Percentiles rank a stretch among this genome's conserved stretches.
phyloP scores from a whole-genome alignment of 2,329 filamentous ascomycete genomes.

The Neocucurbitaria cava region DNA sequence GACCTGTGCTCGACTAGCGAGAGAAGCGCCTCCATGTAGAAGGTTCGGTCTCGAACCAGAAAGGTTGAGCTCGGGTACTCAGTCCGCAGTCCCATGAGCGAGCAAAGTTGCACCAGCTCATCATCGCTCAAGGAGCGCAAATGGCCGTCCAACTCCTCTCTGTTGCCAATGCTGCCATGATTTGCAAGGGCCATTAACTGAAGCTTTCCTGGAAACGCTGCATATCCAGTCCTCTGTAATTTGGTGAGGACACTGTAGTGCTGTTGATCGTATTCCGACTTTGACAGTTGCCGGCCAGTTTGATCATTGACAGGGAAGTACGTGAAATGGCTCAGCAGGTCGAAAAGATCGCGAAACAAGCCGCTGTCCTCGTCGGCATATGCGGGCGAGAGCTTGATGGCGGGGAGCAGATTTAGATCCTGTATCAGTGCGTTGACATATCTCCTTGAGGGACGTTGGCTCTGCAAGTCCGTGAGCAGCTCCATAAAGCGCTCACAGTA shows the following conservation, averaged over 20 bases:
- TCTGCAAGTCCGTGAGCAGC: constrained; percentile 87
- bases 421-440: constrained; percentile 90
- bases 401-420: constrained; percentile 82
- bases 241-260: constrained; percentile 80
- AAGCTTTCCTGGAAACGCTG: constrained; percentile 86
- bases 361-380: constrained; percentile 77
- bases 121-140: constrained; percentile 75
- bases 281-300: constrained; percentile 76
- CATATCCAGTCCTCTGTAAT: constrained; percentile 76
- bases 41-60: constrained; percentile 68
- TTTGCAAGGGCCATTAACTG: constrained; percentile 93
- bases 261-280: constrained; percentile 75
- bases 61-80: constrained; percentile 77
- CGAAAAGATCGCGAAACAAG: constrained; percentile 80
- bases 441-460: constrained; percentile 89
- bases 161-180: constrained; percentile 83
- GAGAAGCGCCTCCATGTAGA: constrained; percentile 75
- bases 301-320: constrained; percentile 92
- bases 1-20: constrained; percentile 77
- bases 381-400: constrained; percentile 78
- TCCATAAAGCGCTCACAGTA: constrained; percentile 96
- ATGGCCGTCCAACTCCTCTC: constrained; percentile 78
- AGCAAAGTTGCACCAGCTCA: constrained; percentile 74
- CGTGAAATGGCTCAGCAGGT: constrained; percentile 84
- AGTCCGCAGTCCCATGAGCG: constrained; percentile 77